Percentiles rank a stretch among this genome's conserved stretches.
phyloP scores from a whole-genome alignment of 805 yeast species.

The Metschnikowia peoriensis region DNA sequence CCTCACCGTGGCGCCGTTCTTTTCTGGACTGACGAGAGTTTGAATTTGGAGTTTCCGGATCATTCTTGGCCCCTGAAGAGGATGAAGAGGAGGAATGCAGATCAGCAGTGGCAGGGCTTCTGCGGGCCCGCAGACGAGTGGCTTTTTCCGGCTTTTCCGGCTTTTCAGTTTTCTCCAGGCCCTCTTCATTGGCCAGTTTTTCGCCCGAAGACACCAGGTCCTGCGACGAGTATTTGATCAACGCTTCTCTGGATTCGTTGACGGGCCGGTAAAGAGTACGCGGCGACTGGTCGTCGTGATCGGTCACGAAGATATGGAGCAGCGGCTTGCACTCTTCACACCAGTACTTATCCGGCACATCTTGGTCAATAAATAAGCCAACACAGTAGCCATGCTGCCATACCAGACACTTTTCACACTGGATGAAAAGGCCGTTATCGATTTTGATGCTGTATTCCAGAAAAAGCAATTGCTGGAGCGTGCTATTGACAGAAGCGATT shows the following conservation, averaged over 20 bases:
- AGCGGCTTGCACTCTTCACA: conserved; percentile 92
- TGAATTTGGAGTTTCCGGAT: conserved; percentile 14
- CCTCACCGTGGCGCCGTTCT: conserved; percentile 35
- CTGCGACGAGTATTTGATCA: conserved; percentile 2
- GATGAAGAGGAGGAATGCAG: not conserved
- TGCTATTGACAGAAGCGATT: conserved; percentile 25
- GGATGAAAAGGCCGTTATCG: conserved; percentile 68
- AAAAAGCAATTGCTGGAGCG: conserved; percentile 25
- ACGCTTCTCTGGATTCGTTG: conserved; percentile 40
- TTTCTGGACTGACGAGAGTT: conserved; percentile 24
- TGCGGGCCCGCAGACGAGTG: conserved; percentile 12
- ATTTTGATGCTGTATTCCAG: conserved; percentile 36
- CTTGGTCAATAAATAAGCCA: conserved; percentile 69
- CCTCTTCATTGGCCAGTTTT: conserved; percentile 3
- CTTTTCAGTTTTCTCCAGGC: not conserved
- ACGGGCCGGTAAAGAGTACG: conserved; percentile 42
- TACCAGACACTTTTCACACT: conserved; percentile 86
- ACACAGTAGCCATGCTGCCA: conserved; percentile 99
- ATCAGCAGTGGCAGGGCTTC: conserved; percentile 4
- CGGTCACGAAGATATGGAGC: conserved; percentile 55
- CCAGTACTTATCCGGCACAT: conserved; percentile 91
- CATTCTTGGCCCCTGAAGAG: not conserved
- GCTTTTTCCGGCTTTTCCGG: conserved; percentile 13
- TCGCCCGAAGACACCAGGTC: conserved; percentile 1
- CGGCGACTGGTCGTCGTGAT: conserved; percentile 19